A percentile compares a stretch with the other conserved stretches of the same genome.
Evolutionary conservation across 2,329 filamentous ascomycete species (phyloP).

Genomic region (Pseudocercospora ulei): DNA sequence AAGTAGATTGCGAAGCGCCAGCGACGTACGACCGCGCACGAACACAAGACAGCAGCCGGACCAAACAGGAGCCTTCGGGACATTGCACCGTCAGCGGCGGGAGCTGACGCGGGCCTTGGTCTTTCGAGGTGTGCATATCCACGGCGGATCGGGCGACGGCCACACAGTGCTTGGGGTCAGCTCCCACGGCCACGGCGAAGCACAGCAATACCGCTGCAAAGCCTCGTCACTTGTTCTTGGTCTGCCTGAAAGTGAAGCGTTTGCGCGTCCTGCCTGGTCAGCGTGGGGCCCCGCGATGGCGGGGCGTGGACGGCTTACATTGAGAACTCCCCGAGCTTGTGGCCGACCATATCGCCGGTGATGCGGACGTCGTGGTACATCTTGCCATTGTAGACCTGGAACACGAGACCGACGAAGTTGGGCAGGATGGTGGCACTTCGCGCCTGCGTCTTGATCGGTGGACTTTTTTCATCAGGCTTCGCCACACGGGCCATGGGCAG

Average conservation of each 20-base stretch:
- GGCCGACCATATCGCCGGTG: constrained; percentile 92
- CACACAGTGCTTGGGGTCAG: too few species aligned
- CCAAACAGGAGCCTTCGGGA: too few species aligned
- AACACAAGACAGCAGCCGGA: too few species aligned
- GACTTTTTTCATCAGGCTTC: constrained; percentile 53
- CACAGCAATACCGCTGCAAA: neutral
- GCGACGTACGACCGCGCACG: too few species aligned
- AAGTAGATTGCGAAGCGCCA: too few species aligned
- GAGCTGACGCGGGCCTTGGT: too few species aligned
- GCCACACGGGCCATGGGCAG: constrained; percentile 54
- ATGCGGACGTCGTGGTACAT: constrained; percentile 71
- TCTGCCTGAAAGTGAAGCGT: constrained; percentile 57
- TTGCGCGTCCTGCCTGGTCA: constrained; percentile 51
- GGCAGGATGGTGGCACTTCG: constrained; percentile 82
- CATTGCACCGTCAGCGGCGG: too few species aligned
- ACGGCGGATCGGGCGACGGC: too few species aligned
- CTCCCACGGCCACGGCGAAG: neutral
- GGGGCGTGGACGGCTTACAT: constrained; percentile 51
- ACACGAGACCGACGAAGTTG: constrained; percentile 80
- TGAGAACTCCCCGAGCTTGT: constrained; percentile 88
- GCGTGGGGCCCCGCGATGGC: neutral
- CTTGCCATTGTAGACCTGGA: constrained; percentile 88
- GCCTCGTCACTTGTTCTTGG: constrained; percentile 53
- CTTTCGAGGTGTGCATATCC: too few species aligned
- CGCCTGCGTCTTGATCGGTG: constrained; percentile 75